These are phyloP conservation scores for Fraxinus dipetala DNA, from an alignment of 305 asterid species.

Conservation along the genomic window DNA sequence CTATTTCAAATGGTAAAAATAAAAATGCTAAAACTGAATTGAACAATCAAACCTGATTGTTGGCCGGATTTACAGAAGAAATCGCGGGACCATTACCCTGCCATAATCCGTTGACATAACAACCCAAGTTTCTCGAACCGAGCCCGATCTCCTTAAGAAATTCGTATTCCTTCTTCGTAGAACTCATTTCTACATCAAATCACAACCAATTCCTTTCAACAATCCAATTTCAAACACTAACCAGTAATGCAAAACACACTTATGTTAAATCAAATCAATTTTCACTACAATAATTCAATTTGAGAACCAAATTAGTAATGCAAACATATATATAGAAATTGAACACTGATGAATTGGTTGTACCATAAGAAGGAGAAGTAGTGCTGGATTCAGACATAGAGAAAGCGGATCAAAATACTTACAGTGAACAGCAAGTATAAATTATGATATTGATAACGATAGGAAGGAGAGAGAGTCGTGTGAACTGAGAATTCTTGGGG, in stretches of 20 bases:
- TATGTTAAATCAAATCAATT: neutral
- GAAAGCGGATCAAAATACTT: constrained; percentile 23
- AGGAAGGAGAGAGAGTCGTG: constrained; percentile 41
- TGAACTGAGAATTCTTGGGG: constrained; percentile 21
- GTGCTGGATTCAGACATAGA: constrained; percentile 57
- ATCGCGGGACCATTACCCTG: constrained; percentile 71
- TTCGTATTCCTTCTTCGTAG: constrained; percentile 63
- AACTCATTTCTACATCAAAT: constrained; percentile 59
- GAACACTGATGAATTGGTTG: constrained; percentile 5
- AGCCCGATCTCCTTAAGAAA: constrained; percentile 80
- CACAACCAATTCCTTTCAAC: neutral
- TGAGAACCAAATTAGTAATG: constrained; percentile 3
- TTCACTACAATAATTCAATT: neutral
- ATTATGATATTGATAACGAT: constrained; percentile 24
- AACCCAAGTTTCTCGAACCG: constrained; percentile 60
- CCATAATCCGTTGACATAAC: constrained; percentile 77
- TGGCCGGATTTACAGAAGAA: constrained; percentile 71
- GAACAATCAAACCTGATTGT: constrained; percentile 56
- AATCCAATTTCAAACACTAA: neutral
- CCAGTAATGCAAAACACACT: neutral
- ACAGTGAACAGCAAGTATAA: constrained; percentile 21
- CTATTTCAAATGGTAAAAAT: neutral
- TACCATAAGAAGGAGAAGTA: constrained; percentile 59
- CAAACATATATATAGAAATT: neutral
- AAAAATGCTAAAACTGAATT: neutral